Conservation (phyloP, 768 basidiomycete species). For the Amanita subjunquillea region DNA sequence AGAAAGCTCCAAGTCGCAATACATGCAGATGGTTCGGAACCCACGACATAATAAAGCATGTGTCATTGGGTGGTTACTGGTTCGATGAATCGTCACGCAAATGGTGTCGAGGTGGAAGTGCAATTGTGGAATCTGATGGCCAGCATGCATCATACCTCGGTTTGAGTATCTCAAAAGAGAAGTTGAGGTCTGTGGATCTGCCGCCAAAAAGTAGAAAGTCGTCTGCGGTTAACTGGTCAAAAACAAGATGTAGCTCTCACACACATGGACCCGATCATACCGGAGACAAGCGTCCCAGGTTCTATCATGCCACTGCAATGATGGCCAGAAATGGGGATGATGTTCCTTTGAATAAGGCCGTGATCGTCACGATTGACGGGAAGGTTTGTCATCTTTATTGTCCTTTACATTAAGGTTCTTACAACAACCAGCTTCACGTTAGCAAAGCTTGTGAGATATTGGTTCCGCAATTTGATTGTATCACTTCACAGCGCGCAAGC, state of each 20-base stretch:
- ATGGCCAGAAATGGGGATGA: background rate
- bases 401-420: background rate
- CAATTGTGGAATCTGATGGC: background rate
- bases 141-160: background rate
- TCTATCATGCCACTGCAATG: background rate
- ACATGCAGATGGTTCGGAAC: background rate
- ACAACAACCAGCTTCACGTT: background rate
- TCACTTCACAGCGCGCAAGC: background rate
- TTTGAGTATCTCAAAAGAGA: background rate
- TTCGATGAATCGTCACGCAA: background rate
- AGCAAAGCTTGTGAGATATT: background rate
- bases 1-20: constrained; percentile 15
- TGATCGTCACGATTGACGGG: background rate
- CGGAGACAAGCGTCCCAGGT: background rate
- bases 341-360: background rate
- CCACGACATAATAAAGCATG: background rate
- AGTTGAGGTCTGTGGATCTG: background rate
- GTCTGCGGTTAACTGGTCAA: background rate
- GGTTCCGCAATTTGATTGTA: background rate
- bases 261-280: background rate
- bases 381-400: background rate
- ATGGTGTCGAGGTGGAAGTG: background rate
- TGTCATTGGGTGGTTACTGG: background rate
- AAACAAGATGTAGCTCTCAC: background rate
- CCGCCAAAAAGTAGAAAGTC: background rate